phyloP scores from a whole-genome alignment of 169 alveolate genomes.

The Plasmodium cynomolgi region DNA sequence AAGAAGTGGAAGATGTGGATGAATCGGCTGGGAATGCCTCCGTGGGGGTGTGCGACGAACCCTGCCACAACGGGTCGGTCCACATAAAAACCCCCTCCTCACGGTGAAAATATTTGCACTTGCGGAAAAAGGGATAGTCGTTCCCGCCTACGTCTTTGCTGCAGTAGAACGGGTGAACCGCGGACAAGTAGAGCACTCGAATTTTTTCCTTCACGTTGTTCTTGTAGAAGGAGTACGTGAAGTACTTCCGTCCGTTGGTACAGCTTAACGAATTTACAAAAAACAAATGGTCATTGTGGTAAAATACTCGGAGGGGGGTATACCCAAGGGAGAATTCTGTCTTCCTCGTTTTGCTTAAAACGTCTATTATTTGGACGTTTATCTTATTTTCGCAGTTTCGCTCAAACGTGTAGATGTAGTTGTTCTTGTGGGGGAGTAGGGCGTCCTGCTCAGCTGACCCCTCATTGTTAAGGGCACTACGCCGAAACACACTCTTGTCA shows the following conservation, averaged over 20 bases:
- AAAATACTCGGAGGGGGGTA: conserved; percentile 52
- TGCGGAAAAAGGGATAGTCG: conserved; percentile 16
- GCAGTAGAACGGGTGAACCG: conserved; percentile 39
- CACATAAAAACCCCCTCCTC: conserved; percentile 48
- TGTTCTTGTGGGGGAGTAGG: neutral
- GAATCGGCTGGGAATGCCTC: neutral
- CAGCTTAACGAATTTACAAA: conserved; percentile 29
- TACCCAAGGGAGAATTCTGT: conserved; percentile 5
- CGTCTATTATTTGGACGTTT: conserved; percentile 43
- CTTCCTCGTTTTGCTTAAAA: conserved; percentile 20
- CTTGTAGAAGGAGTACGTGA: conserved; percentile 52
- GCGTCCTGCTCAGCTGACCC: neutral
- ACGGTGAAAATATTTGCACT: conserved; percentile 70
- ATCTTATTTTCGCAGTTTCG: neutral
- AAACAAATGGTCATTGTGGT: conserved; percentile 30
- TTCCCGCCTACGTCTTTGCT: neutral
- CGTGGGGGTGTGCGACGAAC: neutral
- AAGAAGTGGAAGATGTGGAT: neutral
- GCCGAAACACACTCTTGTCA: conserved; percentile 15
- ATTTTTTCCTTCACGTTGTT: conserved; percentile 31
- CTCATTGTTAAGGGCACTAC: neutral
- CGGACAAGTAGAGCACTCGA: conserved; percentile 44
- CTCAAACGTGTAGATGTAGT: conserved; percentile 25
- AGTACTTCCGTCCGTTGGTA: conserved; percentile 8
- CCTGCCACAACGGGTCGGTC: conserved; percentile 19